phyloP scores from a whole-genome alignment of 768 basidiomycete species.

The Boletus vermiculosoides region DNA sequence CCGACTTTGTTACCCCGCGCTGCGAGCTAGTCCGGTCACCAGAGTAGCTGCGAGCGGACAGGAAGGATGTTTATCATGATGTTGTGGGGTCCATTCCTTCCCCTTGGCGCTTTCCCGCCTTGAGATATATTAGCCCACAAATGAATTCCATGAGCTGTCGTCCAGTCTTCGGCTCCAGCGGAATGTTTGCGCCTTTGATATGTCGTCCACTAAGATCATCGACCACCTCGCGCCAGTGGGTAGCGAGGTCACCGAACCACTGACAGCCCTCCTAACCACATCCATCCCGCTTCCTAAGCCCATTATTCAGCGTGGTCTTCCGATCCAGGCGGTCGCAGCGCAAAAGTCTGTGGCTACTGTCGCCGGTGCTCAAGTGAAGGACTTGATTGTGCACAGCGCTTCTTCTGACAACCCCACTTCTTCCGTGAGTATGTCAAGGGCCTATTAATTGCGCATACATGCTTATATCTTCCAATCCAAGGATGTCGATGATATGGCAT shows the following conservation, averaged over 20 bases:
- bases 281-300: background rate
- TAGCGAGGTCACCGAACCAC: too few species aligned
- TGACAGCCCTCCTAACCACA: background rate
- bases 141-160: too few species aligned
- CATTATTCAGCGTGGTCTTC: background rate
- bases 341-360: background rate
- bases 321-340: background rate
- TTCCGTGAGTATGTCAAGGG: background rate
- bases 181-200: too few species aligned
- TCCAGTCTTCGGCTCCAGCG: background rate
- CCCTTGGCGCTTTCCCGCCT: background rate
- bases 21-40: too few species aligned
- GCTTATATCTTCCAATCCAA: background rate
- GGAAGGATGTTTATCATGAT: background rate
- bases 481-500: background rate
- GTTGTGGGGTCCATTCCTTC: background rate
- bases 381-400: background rate
- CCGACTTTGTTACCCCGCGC: background rate
- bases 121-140: too few species aligned
- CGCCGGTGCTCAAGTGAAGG: background rate
- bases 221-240: too few species aligned
- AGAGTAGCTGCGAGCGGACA: too few species aligned
- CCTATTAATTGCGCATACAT: background rate
- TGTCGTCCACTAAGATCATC: too few species aligned
- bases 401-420: background rate